These are phyloP conservation scores for Mycena sp. DNA, from an alignment of 1,284 basidiomycete genomes.

Conservation along the genomic window DNA sequence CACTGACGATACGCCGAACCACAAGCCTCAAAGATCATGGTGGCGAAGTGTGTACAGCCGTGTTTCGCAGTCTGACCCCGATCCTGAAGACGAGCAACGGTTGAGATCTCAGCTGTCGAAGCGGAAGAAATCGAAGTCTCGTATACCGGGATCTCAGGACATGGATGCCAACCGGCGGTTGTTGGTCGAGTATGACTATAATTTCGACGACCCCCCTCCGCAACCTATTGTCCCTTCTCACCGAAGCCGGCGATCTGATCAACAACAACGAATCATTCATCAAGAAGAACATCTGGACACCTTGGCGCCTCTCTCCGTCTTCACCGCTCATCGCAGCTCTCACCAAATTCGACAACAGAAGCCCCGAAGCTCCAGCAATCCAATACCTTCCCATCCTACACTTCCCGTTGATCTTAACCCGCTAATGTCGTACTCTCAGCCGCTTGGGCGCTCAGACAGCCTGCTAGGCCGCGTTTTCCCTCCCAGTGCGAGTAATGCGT, in stretches of 20 bases:
- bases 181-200: conserved; percentile 41
- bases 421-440: conserved; percentile 2
- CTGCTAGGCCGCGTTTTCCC: conserved; percentile 42
- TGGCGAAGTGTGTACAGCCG: conserved; percentile 64
- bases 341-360: conserved; percentile 14
- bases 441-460: conserved; percentile 36
- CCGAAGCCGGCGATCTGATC: conserved; percentile 28
- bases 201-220: conserved; percentile 54
- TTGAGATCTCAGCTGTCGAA: conserved; percentile 21
- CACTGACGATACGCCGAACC: conserved; percentile 21
- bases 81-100: conserved; percentile 40
- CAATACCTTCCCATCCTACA: neutral
- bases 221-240: conserved; percentile 48
- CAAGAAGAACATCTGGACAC: conserved; percentile 26
- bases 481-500: conserved; percentile 25
- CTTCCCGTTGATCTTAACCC: neutral
- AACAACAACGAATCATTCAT: neutral
- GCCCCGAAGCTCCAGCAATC: neutral
- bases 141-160: conserved; percentile 28
- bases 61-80: conserved; percentile 55
- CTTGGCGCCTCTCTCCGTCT: conserved; percentile 25
- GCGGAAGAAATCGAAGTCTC: conserved; percentile 22
- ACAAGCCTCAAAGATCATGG: conserved; percentile 56
- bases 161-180: conserved; percentile 29
- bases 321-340: conserved; percentile 23